Conservation (phyloP, 2,329 filamentous ascomycete species). For the Diaporthe citrichinensis region DNA sequence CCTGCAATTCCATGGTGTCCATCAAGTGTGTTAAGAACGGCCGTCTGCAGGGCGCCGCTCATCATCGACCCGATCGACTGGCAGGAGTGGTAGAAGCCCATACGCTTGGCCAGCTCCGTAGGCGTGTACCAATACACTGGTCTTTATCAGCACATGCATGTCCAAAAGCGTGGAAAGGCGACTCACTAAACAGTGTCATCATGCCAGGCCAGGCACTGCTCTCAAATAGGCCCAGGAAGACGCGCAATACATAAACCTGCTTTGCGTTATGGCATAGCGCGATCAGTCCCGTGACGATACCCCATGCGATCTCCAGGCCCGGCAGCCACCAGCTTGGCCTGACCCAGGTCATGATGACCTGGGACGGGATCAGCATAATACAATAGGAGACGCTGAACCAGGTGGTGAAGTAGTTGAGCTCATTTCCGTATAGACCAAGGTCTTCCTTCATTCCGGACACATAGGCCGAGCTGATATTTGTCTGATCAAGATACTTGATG, state of each 20-base stretch:
- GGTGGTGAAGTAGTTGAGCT: conserved; percentile 49
- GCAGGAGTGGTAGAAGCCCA: conserved; percentile 67
- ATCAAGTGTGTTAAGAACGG: conserved; percentile 66
- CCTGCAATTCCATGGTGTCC: conserved; percentile 62
- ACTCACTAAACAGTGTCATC: conserved; percentile 58
- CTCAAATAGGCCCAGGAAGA: conserved; percentile 57
- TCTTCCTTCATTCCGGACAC: conserved; percentile 57
- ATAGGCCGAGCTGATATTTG: conserved; percentile 55
- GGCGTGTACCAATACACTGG: conserved; percentile 60
- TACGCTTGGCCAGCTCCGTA: conserved; percentile 63
- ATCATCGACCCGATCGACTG: conserved; percentile 67
- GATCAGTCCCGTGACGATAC: conserved; percentile 51
- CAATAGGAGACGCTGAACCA: conserved; percentile 54
- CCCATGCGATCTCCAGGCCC: conserved; percentile 53
- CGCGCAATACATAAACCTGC: conserved; percentile 56
- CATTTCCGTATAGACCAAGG: conserved; percentile 49
- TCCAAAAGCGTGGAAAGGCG: conserved; percentile 37
- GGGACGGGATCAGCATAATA: conserved; percentile 53
- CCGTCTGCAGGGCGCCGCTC: conserved; percentile 67
- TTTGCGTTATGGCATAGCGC: conserved; percentile 50
- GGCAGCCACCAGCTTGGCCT: conserved; percentile 53
- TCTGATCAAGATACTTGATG: conserved; percentile 52
- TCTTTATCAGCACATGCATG: conserved; percentile 26
- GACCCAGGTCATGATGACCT: conserved; percentile 54
- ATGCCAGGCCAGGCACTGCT: conserved; percentile 59